Conservation (phyloP, 2,329 filamentous ascomycete species). For the Colletotrichum echinochloae region DNA sequence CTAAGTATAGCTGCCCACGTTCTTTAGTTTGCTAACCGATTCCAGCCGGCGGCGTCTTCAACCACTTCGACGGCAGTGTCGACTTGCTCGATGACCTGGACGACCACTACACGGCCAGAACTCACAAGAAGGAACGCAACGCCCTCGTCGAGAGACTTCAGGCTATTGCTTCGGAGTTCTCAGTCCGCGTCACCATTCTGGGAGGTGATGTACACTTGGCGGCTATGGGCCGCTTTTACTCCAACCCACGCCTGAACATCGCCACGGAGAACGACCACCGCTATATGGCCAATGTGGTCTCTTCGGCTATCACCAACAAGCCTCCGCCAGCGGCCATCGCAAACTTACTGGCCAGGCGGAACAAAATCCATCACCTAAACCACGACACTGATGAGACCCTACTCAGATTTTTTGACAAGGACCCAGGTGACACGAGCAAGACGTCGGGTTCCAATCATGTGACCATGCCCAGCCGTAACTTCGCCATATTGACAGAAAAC, state of each 20-base stretch:
- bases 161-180: slow-evolving; percentile 84
- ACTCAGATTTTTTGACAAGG: slow-evolving; percentile 90
- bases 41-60: slow-evolving; percentile 83
- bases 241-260: slow-evolving; percentile 82
- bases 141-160: slow-evolving; percentile 85
- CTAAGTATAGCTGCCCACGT: neutral
- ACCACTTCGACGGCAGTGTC: slow-evolving; percentile 92
- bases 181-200: slow-evolving; percentile 89
- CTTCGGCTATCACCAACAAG: slow-evolving; percentile 95
- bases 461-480: slow-evolving; percentile 94
- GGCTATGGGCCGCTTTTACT: slow-evolving; percentile 94
- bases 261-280: slow-evolving; percentile 86
- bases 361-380: slow-evolving; percentile 81
- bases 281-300: slow-evolving; percentile 95
- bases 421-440: slow-evolving; percentile 83
- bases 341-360: slow-evolving; percentile 89
- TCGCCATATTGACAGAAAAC: slow-evolving; percentile 91
- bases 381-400: slow-evolving; percentile 89
- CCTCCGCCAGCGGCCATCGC: slow-evolving; percentile 89
- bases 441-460: slow-evolving; percentile 81
- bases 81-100: slow-evolving; percentile 94
- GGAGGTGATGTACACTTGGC: slow-evolving; percentile 95
- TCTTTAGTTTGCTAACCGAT: slow-evolving; percentile 30
- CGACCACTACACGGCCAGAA: slow-evolving; percentile 93
- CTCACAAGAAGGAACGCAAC: slow-evolving; percentile 90